Percentiles rank a stretch among this genome's conserved stretches.
Conservation (phyloP, 345 rosid species). For the Geranium rotundifolium region DNA sequence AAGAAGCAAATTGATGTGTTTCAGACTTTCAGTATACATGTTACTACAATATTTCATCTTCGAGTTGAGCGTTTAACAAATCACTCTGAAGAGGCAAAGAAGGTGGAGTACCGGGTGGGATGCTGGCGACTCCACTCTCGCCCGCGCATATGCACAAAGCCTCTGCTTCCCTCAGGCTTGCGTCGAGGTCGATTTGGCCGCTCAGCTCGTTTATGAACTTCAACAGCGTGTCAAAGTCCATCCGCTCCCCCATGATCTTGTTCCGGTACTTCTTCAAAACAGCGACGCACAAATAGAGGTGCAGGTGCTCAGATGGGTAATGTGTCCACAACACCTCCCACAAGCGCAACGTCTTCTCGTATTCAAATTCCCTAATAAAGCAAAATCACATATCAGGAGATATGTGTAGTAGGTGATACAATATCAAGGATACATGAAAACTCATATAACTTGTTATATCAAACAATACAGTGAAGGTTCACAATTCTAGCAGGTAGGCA, state of each 20-base stretch:
- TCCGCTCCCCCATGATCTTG: constrained; percentile 79
- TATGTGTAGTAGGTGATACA: no score
- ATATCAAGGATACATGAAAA: no score
- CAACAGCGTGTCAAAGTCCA: constrained; percentile 93
- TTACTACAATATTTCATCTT: constrained; percentile 47
- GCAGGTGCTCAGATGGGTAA: constrained; percentile 77
- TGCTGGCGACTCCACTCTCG: constrained; percentile 78
- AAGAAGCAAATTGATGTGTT: no score
- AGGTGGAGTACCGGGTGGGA: constrained; percentile 94
- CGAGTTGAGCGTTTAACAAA: constrained; percentile 44
- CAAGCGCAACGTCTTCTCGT: constrained; percentile 56
- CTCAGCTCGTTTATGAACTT: constrained; percentile 92
- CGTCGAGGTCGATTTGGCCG: constrained; percentile 64
- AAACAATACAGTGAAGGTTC: no score
- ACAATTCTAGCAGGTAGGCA: no score
- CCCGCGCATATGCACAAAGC: constrained; percentile 92
- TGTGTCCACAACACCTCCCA: constrained; percentile 98
- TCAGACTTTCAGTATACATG: no score
- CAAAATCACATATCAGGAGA: not conserved
- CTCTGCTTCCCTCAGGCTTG: constrained; percentile 74
- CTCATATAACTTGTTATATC: no score
- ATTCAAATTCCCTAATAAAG: constrained; percentile 69
- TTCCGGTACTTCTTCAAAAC: constrained; percentile 76
- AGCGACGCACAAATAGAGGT: constrained; percentile 74
- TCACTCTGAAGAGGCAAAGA: constrained; percentile 58